Percentiles rank a stretch among this genome's conserved stretches.
Conservation (phyloP, 352 stramenopile genomes). For the Pythium phragmitis region DNA sequence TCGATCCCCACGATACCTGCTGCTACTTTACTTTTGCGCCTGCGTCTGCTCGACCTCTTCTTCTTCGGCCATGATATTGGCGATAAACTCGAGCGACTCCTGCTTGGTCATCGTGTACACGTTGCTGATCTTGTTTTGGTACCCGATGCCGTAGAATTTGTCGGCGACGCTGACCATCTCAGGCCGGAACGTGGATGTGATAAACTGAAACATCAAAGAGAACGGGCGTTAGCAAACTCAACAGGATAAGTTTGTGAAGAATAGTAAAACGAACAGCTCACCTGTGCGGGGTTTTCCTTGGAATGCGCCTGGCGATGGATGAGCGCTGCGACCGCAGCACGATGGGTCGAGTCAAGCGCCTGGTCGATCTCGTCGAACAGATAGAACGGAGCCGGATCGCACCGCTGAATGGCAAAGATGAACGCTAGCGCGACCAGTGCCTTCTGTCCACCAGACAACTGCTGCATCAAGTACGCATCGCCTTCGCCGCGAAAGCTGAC, state of each 20-base stretch:
- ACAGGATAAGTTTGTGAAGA: background rate
- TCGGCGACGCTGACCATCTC: slow-evolving; percentile 98
- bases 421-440: slow-evolving; percentile 98
- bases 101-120: slow-evolving; percentile 94
- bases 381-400: slow-evolving; percentile 99
- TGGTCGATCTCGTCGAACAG: slow-evolving; percentile 99
- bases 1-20: background rate
- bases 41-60: slow-evolving; percentile 54
- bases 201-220: slow-evolving; percentile 77
- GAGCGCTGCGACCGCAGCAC: slow-evolving; percentile 94
- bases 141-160: slow-evolving; percentile 97
- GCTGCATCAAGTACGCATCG: slow-evolving; percentile 98
- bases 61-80: slow-evolving; percentile 88
- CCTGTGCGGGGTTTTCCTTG: slow-evolving; percentile 95
- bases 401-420: slow-evolving; percentile 99
- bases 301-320: slow-evolving; percentile 96
- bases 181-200: slow-evolving; percentile 99
- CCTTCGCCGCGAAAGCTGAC: slow-evolving; percentile 96
- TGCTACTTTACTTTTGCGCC: slow-evolving; percentile 22
- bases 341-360: slow-evolving; percentile 98
- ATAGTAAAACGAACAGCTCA: slow-evolving; percentile 25
- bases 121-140: slow-evolving; percentile 98
- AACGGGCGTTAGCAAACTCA: slow-evolving; percentile 1
- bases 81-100: slow-evolving; percentile 97
- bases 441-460: slow-evolving; percentile 99